Evolutionary conservation across 2,329 filamentous ascomycete genomes (phyloP).

Genomic region (Hymenoscyphus fraxineus): DNA sequence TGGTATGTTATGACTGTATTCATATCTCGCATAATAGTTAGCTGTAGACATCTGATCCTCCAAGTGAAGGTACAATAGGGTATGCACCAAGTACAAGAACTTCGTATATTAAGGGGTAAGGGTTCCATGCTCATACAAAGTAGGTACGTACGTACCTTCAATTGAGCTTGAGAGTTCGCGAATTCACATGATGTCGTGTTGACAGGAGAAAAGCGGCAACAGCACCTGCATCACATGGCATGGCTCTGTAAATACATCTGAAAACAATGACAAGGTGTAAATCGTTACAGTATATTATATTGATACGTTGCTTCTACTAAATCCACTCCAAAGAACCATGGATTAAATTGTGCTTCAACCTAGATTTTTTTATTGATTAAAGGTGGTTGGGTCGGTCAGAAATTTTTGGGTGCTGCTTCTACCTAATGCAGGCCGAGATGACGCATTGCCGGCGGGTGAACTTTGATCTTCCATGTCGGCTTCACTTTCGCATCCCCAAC

Average conservation of each 20-base stretch:
- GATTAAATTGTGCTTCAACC: not conserved
- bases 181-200: constrained; percentile 1
- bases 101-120: too few relatives aligned
- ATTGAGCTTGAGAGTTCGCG: not conserved
- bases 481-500: not conserved
- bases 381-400: not conserved
- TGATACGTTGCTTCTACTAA: not conserved
- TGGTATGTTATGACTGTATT: too few relatives aligned
- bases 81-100: too few relatives aligned
- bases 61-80: too few relatives aligned
- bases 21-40: too few relatives aligned
- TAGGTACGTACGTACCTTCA: too few relatives aligned
- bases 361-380: not conserved
- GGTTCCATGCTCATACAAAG: too few relatives aligned
- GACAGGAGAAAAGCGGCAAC: not conserved
- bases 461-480: not conserved
- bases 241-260: not conserved
- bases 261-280: not conserved
- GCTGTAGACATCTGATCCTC: too few relatives aligned
- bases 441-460: not conserved
- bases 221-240: not conserved
- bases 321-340: not conserved
- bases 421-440: not conserved
- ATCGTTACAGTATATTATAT: too few relatives aligned
- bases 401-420: not conserved